Base-by-base conservation (phyloP, 768 basidiomycete genomes). In the Pleurotus ostreatus region DNA sequence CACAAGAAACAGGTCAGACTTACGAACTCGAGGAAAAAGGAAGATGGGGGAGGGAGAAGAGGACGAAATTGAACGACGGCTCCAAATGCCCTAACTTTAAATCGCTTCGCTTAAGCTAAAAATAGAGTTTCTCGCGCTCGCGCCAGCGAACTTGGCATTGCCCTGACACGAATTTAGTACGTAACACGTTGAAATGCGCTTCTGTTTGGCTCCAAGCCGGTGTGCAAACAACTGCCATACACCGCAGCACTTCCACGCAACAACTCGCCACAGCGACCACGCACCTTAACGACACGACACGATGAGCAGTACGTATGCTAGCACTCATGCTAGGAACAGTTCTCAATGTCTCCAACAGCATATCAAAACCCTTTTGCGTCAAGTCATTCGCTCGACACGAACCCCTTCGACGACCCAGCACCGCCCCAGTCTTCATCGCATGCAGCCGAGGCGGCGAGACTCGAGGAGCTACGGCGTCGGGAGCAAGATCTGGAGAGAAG, bases 341-440 rank as follows among this genome's bases (percentile, higher is more conserved):
- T 15, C 15, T 56, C 30, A 34, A 11, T 34, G 30, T 34, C 69
- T 68, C 61, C 71, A 70, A 56, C 72, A 70, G 62, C 77, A 77
- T 53, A 53, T 46, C 80, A 89, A 66, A 92, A 94, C 62, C 92
- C 92, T 0, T 94, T 94, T 71, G 85, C 89, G 7, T 92, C 91
- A 8, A 83, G 87, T 13, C 83, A 90, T 64, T 90, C 90, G 2
- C 85, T 94, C 49, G 92, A 93, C 66, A 78, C 83, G 55, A 95
- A 95, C 70, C 92, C 92, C 1, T 95, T 95, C 67, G 92, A 92
- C 63, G 93, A 95, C 80, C 90, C 89, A 30, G 64, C 75, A n/a
- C 70, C 78, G 62, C 47, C 70, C 52, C 68, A 73, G 66, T 60
- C 57, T 69, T 60, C 55, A 61, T 56, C 59, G 57, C 56, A 65